Conservation (phyloP, 2,329 filamentous ascomycete genomes). For the Botryotinia globosa region DNA sequence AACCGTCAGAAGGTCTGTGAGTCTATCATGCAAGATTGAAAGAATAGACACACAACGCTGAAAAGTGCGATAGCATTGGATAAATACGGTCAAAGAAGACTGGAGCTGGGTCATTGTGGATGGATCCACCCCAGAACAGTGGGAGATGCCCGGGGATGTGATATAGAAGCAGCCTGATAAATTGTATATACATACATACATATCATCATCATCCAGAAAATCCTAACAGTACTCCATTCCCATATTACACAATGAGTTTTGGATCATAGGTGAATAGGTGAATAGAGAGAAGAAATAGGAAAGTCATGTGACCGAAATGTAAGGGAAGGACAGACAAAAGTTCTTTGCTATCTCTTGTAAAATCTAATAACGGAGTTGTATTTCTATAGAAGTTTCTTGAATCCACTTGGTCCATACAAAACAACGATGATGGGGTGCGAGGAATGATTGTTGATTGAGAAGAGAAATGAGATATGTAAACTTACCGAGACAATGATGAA, state of each 20-base stretch:
- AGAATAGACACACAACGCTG: neutral
- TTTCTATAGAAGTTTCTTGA: neutral
- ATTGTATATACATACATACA: neutral
- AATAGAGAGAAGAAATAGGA: neutral
- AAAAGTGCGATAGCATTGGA: neutral
- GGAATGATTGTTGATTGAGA: neutral
- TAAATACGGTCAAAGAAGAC: neutral
- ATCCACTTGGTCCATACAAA: neutral
- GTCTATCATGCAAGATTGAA: neutral
- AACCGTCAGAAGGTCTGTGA: neutral
- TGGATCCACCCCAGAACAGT: neutral
- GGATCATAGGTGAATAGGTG: neutral
- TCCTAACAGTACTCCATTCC: neutral
- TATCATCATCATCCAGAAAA: neutral
- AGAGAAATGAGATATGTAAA: neutral
- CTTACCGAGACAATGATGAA: constrained; percentile 9
- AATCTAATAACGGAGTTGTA: too few species aligned
- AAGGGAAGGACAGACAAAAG: neutral
- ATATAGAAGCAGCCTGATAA: neutral
- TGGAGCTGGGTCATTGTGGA: neutral
- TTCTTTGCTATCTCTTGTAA: neutral
- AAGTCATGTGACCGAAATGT: neutral
- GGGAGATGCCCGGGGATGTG: neutral
- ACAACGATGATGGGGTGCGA: neutral
- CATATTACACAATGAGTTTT: neutral